Percentiles rank a stretch among this genome's conserved stretches.
Evolutionary conservation across 164 flowering plant genomes (phyloP).

Genomic region (Umbilicus rupestris): DNA sequence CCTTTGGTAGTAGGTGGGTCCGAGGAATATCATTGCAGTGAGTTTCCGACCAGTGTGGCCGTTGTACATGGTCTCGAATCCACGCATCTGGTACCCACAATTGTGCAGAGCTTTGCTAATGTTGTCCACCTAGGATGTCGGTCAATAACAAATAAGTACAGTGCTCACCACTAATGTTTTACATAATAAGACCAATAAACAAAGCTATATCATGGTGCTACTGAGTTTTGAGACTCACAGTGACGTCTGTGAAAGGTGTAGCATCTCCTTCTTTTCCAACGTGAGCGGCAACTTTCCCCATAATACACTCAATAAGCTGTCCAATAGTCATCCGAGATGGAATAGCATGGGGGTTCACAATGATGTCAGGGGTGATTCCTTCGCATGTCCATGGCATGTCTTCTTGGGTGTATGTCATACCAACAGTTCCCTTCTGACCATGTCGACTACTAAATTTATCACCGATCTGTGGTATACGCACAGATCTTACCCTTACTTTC

Average conservation of each 20-base stretch:
- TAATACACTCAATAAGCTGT: constrained; percentile 94
- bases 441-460: constrained; percentile 96
- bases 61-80: constrained; percentile 93
- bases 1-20: constrained; percentile 94
- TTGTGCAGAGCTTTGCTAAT: constrained; percentile 92
- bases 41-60: constrained; percentile 88
- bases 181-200: neutral
- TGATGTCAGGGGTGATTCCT: constrained; percentile 90
- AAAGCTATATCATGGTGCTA: neutral
- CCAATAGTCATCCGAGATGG: constrained; percentile 99
- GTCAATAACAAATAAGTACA: neutral
- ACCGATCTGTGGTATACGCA: constrained; percentile 91
- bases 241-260: constrained; percentile 92
- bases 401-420: constrained; percentile 96
- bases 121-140: constrained; percentile 58
- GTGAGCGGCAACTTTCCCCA: constrained; percentile 98
- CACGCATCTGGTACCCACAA: constrained; percentile 99
- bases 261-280: constrained; percentile 98
- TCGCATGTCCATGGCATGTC: constrained; percentile 98
- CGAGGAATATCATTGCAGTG: constrained; percentile 82
- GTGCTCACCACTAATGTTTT: neutral
- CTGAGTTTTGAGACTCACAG: constrained; percentile 36
- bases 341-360: constrained; percentile 94
- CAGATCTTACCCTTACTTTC: constrained; percentile 89
- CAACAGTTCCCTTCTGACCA: constrained; percentile 95